Percentiles rank a stretch among this genome's conserved stretches.
phyloP scores from a whole-genome alignment of 768 basidiomycete species.

The Paxillus ammoniavirescens region DNA sequence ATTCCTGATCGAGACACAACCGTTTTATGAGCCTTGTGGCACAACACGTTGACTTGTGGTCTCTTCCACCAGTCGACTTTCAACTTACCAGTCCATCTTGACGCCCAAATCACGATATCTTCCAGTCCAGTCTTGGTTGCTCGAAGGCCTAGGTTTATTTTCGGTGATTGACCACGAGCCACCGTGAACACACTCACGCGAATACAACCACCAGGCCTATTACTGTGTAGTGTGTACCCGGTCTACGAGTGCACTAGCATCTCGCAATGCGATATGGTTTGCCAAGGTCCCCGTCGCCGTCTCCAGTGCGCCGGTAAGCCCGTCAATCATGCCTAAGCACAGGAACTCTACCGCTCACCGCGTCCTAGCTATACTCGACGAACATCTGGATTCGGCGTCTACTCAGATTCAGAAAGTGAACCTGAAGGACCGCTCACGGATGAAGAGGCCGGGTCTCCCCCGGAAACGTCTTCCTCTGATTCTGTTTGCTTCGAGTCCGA shows the following conservation, averaged over 20 bases:
- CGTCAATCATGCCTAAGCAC: conserved; percentile 8
- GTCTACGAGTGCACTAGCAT: neutral
- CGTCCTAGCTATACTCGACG: conserved; percentile 25
- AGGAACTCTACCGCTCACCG: neutral
- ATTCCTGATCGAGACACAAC: too few relatives aligned
- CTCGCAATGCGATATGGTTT: conserved; percentile 44
- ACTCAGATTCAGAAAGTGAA: conserved; percentile 45
- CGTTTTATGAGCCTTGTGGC: neutral
- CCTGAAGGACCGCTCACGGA: conserved; percentile 36
- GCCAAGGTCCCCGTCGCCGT: conserved; percentile 51
- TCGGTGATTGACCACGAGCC: neutral
- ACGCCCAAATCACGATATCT: neutral
- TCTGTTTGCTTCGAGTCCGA: conserved; percentile 46
- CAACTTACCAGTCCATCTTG: neutral
- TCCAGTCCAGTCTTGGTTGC: neutral
- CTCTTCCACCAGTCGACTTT: neutral
- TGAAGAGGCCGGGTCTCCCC: conserved; percentile 29
- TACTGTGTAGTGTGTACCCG: neutral
- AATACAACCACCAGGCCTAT: neutral
- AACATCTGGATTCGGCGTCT: conserved; percentile 53
- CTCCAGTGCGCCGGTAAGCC: conserved; percentile 42
- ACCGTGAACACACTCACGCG: neutral
- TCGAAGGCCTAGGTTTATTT: neutral
- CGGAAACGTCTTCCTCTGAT: conserved; percentile 33
- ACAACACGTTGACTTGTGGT: neutral